A percentile compares a stretch with the other conserved stretches of the same genome.
Conservation (phyloP, 2,329 filamentous ascomycete genomes). For the Aspergillus pseudoterreus region DNA sequence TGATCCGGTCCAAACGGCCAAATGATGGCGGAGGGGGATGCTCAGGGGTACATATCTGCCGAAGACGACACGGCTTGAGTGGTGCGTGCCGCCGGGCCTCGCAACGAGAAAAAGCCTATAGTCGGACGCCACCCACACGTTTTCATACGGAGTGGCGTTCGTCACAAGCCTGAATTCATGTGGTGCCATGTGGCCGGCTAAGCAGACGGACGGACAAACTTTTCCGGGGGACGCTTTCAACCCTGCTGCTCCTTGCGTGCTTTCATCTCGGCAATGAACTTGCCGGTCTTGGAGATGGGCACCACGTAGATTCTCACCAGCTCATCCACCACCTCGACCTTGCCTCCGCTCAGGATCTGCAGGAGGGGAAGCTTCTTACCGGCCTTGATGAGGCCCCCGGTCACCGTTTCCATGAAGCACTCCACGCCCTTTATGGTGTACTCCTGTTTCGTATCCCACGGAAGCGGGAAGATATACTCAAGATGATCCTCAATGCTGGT, state of each 20-base stretch:
- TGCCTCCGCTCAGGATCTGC: conserved; percentile 70
- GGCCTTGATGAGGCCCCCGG: conserved; percentile 80
- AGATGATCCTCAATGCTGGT: conserved; percentile 74
- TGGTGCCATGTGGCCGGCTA: not conserved
- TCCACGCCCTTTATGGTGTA: conserved; percentile 69
- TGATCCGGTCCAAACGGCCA: too few relatives aligned
- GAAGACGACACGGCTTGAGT: not conserved
- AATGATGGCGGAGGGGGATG: not conserved
- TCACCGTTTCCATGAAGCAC: conserved; percentile 80
- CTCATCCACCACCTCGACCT: conserved; percentile 83
- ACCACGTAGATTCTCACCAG: conserved; percentile 79
- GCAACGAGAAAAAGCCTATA: not conserved
- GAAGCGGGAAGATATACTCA: conserved; percentile 77
- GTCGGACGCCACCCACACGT: not conserved
- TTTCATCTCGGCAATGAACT: conserved; percentile 86
- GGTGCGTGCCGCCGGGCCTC: not conserved
- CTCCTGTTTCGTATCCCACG: conserved; percentile 71
- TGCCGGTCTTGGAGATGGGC: conserved; percentile 63
- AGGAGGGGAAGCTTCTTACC: conserved; percentile 78
- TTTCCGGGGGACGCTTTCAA: conserved; percentile 13
- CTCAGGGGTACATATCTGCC: not conserved
- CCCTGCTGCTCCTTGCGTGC: conserved; percentile 51
- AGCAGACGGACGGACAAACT: not conserved
- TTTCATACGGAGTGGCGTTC: not conserved
- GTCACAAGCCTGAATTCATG: not conserved